Conservation (phyloP, 2,329 filamentous ascomycete genomes). For the Byssothecium circinans region DNA sequence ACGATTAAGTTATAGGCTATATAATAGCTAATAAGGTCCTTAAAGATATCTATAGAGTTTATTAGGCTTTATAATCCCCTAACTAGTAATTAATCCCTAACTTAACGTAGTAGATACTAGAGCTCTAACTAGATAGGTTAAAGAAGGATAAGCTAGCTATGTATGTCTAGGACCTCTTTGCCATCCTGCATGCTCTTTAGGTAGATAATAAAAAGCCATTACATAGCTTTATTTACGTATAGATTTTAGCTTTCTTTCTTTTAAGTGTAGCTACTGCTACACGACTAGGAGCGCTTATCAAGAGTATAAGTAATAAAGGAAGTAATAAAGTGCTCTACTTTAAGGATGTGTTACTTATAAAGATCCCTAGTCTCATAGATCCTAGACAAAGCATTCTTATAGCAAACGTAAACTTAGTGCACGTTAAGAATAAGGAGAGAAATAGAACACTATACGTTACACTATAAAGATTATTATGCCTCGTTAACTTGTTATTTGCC, state of each 20-base stretch:
- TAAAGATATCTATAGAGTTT: slow-evolving; percentile 18
- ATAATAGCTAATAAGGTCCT: slow-evolving; percentile 15
- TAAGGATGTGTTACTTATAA: slow-evolving; percentile 10
- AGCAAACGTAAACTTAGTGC: slow-evolving; percentile 7
- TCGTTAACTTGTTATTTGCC: slow-evolving; percentile 3
- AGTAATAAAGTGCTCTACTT: slow-evolving; percentile 12
- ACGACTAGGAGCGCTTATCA: slow-evolving; percentile 9
- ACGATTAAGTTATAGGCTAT: slow-evolving; percentile 13
- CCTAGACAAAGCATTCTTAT: slow-evolving; percentile 5
- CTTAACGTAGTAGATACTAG: slow-evolving; percentile 15
- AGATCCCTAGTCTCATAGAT: slow-evolving; percentile 4
- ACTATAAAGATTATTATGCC: neutral
- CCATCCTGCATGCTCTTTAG: slow-evolving; percentile 13
- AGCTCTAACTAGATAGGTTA: slow-evolving; percentile 10
- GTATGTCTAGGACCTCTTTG: slow-evolving; percentile 14
- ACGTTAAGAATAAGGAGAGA: slow-evolving; percentile 9
- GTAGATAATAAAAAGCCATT: slow-evolving; percentile 10
- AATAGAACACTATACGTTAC: slow-evolving; percentile 5
- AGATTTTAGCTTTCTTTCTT: slow-evolving; percentile 13
- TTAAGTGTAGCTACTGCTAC: slow-evolving; percentile 14
- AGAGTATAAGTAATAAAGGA: slow-evolving; percentile 10
- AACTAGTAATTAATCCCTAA: slow-evolving; percentile 1
- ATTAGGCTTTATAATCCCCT: slow-evolving; percentile 14
- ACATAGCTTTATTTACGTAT: slow-evolving; percentile 8
- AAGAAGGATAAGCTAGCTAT: slow-evolving; percentile 13